Conservation (phyloP, 768 basidiomycete species). For the Hericium rajendrae region DNA sequence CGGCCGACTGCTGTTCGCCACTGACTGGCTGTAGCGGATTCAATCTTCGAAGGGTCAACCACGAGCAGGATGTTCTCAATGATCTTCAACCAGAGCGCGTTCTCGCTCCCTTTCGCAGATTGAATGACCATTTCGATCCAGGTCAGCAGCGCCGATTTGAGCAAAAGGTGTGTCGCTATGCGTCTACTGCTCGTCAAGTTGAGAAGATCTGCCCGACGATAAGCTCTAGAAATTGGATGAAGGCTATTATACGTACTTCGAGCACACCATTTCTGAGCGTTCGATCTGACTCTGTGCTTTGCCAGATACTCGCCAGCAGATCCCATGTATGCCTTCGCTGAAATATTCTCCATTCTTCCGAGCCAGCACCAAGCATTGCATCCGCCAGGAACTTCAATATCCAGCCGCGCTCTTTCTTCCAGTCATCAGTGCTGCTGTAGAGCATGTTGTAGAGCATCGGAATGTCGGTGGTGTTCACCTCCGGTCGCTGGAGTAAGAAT, state of each 20-base stretch:
- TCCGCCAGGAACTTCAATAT: conserved; percentile 77
- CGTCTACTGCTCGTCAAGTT: conserved; percentile 62
- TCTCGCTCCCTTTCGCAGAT: conserved; percentile 25
- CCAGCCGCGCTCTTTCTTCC: conserved; percentile 87
- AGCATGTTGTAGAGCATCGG: conserved; percentile 88
- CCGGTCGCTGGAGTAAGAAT: conserved; percentile 84
- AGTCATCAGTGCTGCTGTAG: conserved; percentile 69
- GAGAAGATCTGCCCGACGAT: conserved; percentile 46
- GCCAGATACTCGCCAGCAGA: conserved; percentile 72
- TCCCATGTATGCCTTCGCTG: conserved; percentile 85
- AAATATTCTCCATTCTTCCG: conserved; percentile 74
- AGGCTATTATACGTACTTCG: conserved; percentile 41
- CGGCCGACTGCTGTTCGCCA: conserved; percentile 50
- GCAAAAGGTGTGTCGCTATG: conserved; percentile 60
- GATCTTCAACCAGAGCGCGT: conserved; percentile 54
- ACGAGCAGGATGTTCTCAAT: conserved; percentile 53
- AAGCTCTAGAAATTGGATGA: background rate
- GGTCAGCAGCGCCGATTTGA: conserved; percentile 60
- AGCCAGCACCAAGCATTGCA: conserved; percentile 48
- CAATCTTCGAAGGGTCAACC: conserved; percentile 41
- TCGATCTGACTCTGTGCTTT: conserved; percentile 47
- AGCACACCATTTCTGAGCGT: conserved; percentile 48
- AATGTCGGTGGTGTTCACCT: conserved; percentile 72
- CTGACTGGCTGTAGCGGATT: conserved; percentile 42
- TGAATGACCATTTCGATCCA: conserved; percentile 81